These are phyloP conservation scores for Cupressus sempervirens DNA, from an alignment of 75 land plant genomes.

Conservation along the genomic window DNA sequence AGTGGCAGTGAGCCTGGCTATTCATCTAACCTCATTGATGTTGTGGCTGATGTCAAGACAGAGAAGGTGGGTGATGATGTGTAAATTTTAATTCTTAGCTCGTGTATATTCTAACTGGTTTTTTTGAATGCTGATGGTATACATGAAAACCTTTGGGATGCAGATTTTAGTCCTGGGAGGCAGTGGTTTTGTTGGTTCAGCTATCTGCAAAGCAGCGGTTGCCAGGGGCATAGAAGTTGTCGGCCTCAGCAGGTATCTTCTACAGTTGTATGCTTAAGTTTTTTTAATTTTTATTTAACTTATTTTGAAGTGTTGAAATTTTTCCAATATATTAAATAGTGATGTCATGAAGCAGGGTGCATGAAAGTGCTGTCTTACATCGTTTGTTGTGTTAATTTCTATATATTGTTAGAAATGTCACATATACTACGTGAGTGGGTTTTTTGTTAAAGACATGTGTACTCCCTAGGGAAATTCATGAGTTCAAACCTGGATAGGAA, in stretches of 20 bases:
- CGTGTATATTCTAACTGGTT: neutral
- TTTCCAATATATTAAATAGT: neutral
- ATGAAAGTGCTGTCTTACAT: neutral
- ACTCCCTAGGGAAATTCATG: neutral
- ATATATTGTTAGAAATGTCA: neutral
- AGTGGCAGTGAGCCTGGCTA: slow-evolving; percentile 30
- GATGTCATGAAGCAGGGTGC: neutral
- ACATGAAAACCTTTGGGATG: slow-evolving; percentile 6
- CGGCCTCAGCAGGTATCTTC: slow-evolving; percentile 84
- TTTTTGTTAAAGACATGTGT: neutral
- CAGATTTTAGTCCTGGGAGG: slow-evolving; percentile 97
- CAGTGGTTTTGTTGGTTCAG: slow-evolving; percentile 95
- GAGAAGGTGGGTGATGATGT: slow-evolving; percentile 49
- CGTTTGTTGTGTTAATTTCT: neutral
- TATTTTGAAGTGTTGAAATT: neutral
- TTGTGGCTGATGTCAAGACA: slow-evolving; percentile 70
- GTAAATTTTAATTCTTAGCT: slow-evolving; percentile 2
- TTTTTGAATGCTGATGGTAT: neutral
- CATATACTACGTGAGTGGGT: neutral
- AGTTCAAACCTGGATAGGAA: neutral
- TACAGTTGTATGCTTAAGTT: neutral
- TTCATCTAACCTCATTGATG: slow-evolving; percentile 61
- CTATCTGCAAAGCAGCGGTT: slow-evolving; percentile 94
- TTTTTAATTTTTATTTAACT: neutral
- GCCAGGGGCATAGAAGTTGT: slow-evolving; percentile 85